These are phyloP conservation scores for Mrakia blollopis DNA, from an alignment of 768 basidiomycete species.

Conservation along the genomic window DNA sequence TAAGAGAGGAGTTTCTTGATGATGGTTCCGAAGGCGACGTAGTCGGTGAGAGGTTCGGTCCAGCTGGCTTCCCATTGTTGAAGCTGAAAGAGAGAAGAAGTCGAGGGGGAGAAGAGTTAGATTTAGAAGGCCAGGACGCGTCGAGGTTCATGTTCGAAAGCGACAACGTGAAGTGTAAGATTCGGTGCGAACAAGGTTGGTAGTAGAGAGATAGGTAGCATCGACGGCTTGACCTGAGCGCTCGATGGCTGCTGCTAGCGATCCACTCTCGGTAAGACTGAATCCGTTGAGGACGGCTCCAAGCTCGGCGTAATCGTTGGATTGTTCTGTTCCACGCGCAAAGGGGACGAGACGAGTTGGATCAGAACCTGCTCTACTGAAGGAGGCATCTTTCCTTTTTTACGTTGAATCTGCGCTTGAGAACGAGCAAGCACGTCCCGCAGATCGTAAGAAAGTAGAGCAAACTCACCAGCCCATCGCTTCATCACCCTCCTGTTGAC, in stretches of 20 bases:
- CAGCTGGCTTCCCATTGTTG: conserved; percentile 92
- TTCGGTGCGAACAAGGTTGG: conserved; percentile 56
- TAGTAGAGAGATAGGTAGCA: conserved; percentile 86
- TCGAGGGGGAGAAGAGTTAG: background rate
- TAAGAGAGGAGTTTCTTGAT: conserved; percentile 92
- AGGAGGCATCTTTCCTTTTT: too few relatives aligned
- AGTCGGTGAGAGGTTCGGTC: conserved; percentile 94
- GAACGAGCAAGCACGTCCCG: conserved; percentile 37
- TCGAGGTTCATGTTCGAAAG: background rate
- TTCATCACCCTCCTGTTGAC: conserved; percentile 87
- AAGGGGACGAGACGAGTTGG: background rate
- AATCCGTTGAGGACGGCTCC: conserved; percentile 90
- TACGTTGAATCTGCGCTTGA: conserved; percentile 10
- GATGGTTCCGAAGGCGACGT: conserved; percentile 86
- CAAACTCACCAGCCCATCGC: conserved; percentile 81
- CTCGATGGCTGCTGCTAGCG: conserved; percentile 78
- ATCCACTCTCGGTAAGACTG: conserved; percentile 74
- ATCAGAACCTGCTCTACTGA: background rate
- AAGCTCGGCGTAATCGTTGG: conserved; percentile 82
- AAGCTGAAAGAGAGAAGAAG: conserved; percentile 52
- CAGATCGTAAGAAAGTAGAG: conserved; percentile 15
- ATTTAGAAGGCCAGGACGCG: background rate
- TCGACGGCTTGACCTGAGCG: conserved; percentile 96
- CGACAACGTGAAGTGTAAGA: background rate
- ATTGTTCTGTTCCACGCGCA: conserved; percentile 59